phyloP scores from a whole-genome alignment of 441 rosid species.

The Flueggea neowawraea region DNA sequence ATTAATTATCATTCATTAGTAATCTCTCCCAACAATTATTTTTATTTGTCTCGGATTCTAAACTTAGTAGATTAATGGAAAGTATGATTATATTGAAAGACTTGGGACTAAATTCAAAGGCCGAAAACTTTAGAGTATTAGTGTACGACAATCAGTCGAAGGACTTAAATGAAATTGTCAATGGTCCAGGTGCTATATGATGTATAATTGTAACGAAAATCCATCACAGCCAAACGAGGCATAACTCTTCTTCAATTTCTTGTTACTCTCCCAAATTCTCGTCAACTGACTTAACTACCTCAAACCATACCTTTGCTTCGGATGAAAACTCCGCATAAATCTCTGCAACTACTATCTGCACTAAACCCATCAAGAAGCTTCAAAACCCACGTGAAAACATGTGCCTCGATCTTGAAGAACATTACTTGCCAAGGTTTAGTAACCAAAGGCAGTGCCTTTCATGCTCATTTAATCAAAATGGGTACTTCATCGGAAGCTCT shows the following conservation, averaged over 20 bases:
- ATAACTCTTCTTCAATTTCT: neutral
- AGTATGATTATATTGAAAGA: too few relatives aligned
- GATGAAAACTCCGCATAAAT: conserved; percentile 28
- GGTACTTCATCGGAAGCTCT: conserved; percentile 46
- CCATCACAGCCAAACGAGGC: conserved; percentile 1
- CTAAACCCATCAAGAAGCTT: conserved; percentile 22
- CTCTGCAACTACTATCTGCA: conserved; percentile 8
- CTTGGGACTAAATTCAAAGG: too few relatives aligned
- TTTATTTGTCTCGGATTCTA: too few relatives aligned
- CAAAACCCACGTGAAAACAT: conserved; percentile 23
- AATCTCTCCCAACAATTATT: too few relatives aligned
- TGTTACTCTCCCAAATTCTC: neutral
- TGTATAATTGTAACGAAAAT: too few relatives aligned
- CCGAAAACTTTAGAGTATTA: too few relatives aligned
- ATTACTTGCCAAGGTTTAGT: conserved; percentile 26
- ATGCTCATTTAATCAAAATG: conserved; percentile 40
- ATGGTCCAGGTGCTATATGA: too few relatives aligned
- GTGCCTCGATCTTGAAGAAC: conserved; percentile 27
- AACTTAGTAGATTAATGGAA: too few relatives aligned
- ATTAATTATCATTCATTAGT: too few relatives aligned
- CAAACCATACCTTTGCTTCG: neutral
- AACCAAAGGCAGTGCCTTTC: conserved; percentile 37
- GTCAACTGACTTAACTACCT: conserved; percentile 26
- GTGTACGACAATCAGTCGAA: too few relatives aligned
- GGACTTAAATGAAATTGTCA: too few relatives aligned